Percentiles rank a stretch among this genome's conserved stretches.
Evolutionary conservation across 108 stramenopile genomes (phyloP).

Genomic region (Bacterosira constricta): DNA sequence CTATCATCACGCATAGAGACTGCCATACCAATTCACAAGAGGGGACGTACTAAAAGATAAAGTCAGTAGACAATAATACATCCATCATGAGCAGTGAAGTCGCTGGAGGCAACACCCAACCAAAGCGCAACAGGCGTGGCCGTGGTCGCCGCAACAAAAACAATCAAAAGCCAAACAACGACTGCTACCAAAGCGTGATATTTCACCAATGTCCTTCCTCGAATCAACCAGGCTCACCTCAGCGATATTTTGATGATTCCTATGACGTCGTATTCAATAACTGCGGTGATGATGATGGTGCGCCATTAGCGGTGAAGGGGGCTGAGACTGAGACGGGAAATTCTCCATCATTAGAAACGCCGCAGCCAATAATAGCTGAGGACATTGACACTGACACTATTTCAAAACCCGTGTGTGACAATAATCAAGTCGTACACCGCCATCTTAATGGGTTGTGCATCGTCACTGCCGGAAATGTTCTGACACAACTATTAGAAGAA

Average conservation of each 20-base stretch:
- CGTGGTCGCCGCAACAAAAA: too few species aligned
- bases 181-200: too few species aligned
- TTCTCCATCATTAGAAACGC: neutral
- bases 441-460: slow-evolving; percentile 78
- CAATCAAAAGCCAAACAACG: too few species aligned
- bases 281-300: neutral
- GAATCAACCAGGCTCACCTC: slow-evolving; percentile 39
- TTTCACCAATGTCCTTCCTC: slow-evolving; percentile 36
- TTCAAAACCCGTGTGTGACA: too few species aligned
- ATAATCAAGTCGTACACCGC: slow-evolving; percentile 60
- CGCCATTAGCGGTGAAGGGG: neutral
- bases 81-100: too few species aligned
- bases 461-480: slow-evolving; percentile 63
- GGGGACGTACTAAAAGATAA: too few species aligned
- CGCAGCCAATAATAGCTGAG: neutral
- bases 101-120: too few species aligned
- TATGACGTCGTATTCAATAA: slow-evolving; percentile 10
- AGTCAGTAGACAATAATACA: too few species aligned
- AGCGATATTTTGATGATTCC: slow-evolving; percentile 46
- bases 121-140: too few species aligned
- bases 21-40: too few species aligned
- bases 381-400: too few species aligned
- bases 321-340: neutral
- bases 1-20: too few species aligned
- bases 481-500: neutral